A percentile compares a stretch with the other conserved stretches of the same genome.
phyloP scores from a whole-genome alignment of 805 yeast genomes.

The Ogataea trehalophila region DNA sequence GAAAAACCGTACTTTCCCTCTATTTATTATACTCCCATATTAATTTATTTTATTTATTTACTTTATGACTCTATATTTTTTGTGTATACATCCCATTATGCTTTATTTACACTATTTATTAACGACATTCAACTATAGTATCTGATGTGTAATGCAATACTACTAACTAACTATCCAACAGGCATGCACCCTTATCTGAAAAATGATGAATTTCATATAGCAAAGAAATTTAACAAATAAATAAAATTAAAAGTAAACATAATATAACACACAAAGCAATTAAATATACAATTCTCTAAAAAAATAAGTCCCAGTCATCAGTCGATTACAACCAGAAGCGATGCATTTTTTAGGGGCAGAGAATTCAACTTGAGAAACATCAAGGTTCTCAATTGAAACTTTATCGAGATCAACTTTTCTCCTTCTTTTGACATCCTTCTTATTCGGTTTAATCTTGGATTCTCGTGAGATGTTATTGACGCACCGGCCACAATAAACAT shows the following conservation, averaged over 20 bases:
- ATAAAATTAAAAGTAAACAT: neutral
- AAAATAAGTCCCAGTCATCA: conserved; percentile 41
- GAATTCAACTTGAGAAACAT: conserved; percentile 37
- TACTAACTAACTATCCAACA: too few species aligned
- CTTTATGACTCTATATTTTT: too few species aligned
- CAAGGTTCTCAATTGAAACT: conserved; percentile 16
- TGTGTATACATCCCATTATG: too few species aligned
- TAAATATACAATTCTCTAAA: conserved; percentile 52
- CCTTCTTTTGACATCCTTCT: conserved; percentile 21
- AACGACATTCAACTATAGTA: neutral
- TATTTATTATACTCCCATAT: too few species aligned
- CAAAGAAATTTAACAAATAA: neutral
- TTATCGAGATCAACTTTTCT: conserved; percentile 11
- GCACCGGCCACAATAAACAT: conserved; percentile 82
- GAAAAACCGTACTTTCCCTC: neutral
- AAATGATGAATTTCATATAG: too few species aligned
- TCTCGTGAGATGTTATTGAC: conserved; percentile 55
- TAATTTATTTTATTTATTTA: too few species aligned
- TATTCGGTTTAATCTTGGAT: conserved; percentile 12
- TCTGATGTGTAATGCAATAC: neutral
- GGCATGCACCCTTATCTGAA: too few species aligned
- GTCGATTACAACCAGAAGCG: conserved; percentile 42
- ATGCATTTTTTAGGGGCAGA: conserved; percentile 59
- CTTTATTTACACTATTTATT: neutral
- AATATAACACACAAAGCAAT: neutral